These are phyloP conservation scores for Paxillus involutus DNA, from an alignment of 768 basidiomycete genomes.

Conservation along the genomic window DNA sequence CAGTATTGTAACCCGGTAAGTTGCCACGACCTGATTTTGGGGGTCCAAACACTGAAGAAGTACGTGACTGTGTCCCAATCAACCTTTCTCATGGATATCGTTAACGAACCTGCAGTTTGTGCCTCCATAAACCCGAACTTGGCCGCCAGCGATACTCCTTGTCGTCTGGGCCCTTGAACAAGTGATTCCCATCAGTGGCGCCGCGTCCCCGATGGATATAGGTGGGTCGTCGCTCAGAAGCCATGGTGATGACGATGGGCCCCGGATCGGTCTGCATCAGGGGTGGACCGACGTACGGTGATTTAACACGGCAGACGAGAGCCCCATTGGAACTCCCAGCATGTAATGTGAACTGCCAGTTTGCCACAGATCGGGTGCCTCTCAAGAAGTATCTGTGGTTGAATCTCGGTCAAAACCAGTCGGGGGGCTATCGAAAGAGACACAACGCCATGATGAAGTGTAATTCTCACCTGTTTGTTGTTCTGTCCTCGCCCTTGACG, in stretches of 20 bases:
- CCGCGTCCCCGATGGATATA: slow-evolving; percentile 10
- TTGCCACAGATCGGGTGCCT: slow-evolving; percentile 11
- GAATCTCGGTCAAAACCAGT: neutral
- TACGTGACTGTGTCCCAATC: neutral
- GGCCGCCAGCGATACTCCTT: slow-evolving; percentile 25
- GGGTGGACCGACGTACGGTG: slow-evolving; percentile 29
- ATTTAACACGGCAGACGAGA: slow-evolving; percentile 24
- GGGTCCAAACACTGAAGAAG: slow-evolving; percentile 23
- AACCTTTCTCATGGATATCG: neutral
- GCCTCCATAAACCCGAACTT: slow-evolving; percentile 9
- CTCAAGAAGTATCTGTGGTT: slow-evolving; percentile 25
- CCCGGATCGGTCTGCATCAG: slow-evolving; percentile 9
- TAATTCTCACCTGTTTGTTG: slow-evolving; percentile 23
- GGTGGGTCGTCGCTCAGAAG: slow-evolving; percentile 5
- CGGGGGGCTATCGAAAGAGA: neutral
- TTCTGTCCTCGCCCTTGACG: slow-evolving; percentile 25
- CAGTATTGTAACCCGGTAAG: slow-evolving; percentile 29
- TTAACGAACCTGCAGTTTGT: slow-evolving; percentile 21
- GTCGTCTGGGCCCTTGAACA: slow-evolving; percentile 25
- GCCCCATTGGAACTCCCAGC: slow-evolving; percentile 16
- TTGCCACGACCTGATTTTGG: slow-evolving; percentile 24
- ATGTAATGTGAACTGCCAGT: slow-evolving; percentile 26
- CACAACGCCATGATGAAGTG: neutral
- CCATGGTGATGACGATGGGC: slow-evolving; percentile 20
- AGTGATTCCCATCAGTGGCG: slow-evolving; percentile 2